Evolutionary conservation across 139 green algal genomes (phyloP).

Genomic region (Yamagishiella unicocca): DNA sequence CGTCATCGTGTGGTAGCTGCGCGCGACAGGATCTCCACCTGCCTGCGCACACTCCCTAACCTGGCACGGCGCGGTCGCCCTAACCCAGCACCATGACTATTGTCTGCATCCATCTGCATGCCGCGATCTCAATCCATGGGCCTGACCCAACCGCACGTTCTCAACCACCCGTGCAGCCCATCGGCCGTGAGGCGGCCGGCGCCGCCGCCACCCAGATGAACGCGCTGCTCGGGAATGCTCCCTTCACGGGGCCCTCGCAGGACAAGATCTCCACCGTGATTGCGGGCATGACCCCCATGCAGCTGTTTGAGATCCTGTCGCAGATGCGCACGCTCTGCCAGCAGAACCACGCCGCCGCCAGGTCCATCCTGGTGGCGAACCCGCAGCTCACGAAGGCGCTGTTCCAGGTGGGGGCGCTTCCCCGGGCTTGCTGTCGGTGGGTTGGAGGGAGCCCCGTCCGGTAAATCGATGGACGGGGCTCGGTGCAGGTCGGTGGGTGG

Average conservation of each 20-base stretch:
- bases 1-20: too few relatives aligned
- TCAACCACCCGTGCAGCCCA: constrained; percentile 29
- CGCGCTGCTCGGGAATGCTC: constrained; percentile 41
- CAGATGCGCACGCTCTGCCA: constrained; percentile 69
- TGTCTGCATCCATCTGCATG: too few relatives aligned
- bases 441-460: too few relatives aligned
- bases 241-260: constrained; percentile 39
- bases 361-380: constrained; percentile 85
- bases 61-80: too few relatives aligned
- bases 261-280: constrained; percentile 46
- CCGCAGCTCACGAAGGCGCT: constrained; percentile 91
- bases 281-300: constrained; percentile 65
- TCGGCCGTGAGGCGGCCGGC: constrained; percentile 20
- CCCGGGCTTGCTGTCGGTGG: too few relatives aligned
- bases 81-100: too few relatives aligned
- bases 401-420: constrained; percentile 79
- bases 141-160: too few relatives aligned
- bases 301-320: constrained; percentile 79
- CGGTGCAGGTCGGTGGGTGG: too few relatives aligned
- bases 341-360: constrained; percentile 67
- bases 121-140: too few relatives aligned
- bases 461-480: too few relatives aligned
- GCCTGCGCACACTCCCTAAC: too few relatives aligned
- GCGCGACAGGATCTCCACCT: too few relatives aligned
- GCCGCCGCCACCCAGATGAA: constrained; percentile 21